Base-by-base conservation (phyloP, 352 stramenopile species). In the Phytophthora idaei region DNA sequence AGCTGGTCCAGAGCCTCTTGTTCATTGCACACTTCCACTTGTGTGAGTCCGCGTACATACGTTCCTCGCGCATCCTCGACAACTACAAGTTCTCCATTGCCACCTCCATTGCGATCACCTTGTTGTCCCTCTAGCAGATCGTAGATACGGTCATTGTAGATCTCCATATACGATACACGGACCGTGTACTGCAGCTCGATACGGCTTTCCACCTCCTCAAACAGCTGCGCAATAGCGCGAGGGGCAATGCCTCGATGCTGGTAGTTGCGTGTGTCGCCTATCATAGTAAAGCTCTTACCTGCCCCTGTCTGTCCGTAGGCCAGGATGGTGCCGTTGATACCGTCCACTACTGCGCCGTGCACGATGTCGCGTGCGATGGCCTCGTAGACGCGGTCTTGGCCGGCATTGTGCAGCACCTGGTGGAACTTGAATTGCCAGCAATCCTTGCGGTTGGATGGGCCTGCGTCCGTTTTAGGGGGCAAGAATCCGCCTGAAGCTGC, bases 111-210 rank as follows among this genome's bases (percentile, higher is more conserved):
- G 17, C 66, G 61, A 4, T 67, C 50, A 6, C 57, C 57, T 27
- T 69, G 62, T 14, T 76, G 69, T 27, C 58, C 67, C 50, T 78
- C 71, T 3, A 98, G 77, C 6, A 98, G 67, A 67, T 98, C 94
- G 72, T 94, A 98, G 56, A 98, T 97, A 29, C 86, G 87, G 57
- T 98, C 95, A 72, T 98, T 98, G 71, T 98, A 98, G 66, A 98
- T 98, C 77, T 98, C 95, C 84, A 98, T 94, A 81, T 98, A 98
- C 50, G 92, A 97, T 50, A 92, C 90, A 25, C 76, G 77, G 32
- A 98, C 80, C 1, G 62, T 78, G 64, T 96, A 98, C 49, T 91
- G 85, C 34, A 94, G 83, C 65, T 98, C 93, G 42, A 94, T 92
- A 27, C 90, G 83, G 64, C 82, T 93, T 39, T 93, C 86, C n/a